Conservation (phyloP, 2,329 filamentous ascomycete species). For the Emergomyces orientalis region DNA sequence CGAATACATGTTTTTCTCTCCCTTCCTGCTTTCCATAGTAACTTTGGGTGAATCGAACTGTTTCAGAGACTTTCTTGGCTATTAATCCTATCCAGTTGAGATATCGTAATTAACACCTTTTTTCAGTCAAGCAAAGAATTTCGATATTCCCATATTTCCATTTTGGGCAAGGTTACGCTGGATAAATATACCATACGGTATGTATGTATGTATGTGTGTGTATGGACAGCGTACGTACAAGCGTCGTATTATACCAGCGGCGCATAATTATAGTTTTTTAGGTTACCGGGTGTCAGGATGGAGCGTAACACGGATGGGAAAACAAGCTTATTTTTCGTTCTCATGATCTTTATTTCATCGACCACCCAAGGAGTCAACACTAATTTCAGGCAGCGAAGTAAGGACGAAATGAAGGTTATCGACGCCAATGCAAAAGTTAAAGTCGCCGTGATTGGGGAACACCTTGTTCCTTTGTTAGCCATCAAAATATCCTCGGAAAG, state of each 20-base stretch:
- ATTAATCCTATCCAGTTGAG: too few species aligned
- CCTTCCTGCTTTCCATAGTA: neutral
- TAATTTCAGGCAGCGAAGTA: neutral
- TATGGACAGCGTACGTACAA: neutral
- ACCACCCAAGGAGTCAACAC: neutral
- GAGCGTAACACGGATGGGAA: conserved; percentile 6
- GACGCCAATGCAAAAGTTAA: neutral
- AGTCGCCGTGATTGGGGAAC: neutral
- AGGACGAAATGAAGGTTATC: neutral
- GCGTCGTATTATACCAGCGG: neutral
- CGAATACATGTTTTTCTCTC: neutral
- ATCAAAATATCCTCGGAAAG: neutral
- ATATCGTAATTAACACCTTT: too few species aligned
- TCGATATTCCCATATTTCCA: neutral
- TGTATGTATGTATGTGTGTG: neutral
- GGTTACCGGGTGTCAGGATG: neutral
- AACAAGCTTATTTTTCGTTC: conserved; percentile 6
- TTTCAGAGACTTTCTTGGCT: neutral
- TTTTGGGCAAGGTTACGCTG: neutral
- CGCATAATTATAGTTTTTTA: conserved; percentile 5
- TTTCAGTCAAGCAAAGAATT: neutral
- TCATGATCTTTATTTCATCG: conserved; percentile 6
- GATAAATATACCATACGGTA: neutral
- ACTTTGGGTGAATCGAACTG: neutral
- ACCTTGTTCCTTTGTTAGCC: neutral